phyloP scores from a whole-genome alignment of 108 stramenopile species.

The Stephanodiscus triporus region DNA sequence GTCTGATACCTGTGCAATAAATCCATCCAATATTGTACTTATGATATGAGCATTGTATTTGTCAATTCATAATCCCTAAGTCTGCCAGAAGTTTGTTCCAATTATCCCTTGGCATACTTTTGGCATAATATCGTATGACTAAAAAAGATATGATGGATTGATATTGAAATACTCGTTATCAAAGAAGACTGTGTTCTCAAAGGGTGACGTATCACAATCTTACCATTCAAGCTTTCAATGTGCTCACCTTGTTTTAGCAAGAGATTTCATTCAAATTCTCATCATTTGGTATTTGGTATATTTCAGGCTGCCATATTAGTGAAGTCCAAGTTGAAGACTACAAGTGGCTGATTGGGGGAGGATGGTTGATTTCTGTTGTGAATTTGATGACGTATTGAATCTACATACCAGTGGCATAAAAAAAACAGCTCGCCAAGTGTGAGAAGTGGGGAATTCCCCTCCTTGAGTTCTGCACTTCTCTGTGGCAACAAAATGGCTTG shows the following conservation, averaged over 20 bases:
- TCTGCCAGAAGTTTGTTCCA: conserved; percentile 61
- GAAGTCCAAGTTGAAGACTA: conserved; percentile 71
- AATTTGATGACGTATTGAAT: too few relatives aligned
- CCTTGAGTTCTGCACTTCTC: too few relatives aligned
- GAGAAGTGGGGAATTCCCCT: too few relatives aligned
- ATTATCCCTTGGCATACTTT: conserved; percentile 65
- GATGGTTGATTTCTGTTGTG: too few relatives aligned
- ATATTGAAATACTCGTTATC: conserved; percentile 88
- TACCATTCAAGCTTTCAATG: conserved; percentile 62
- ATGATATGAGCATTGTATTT: not conserved
- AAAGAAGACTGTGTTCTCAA: conserved; percentile 87
- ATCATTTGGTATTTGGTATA: conserved; percentile 57
- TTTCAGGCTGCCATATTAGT: conserved; percentile 62
- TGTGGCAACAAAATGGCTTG: too few relatives aligned
- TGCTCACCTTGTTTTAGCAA: conserved; percentile 64
- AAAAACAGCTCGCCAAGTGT: too few relatives aligned
- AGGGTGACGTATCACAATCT: conserved; percentile 71
- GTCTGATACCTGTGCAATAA: conserved; percentile 22
- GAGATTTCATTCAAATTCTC: conserved; percentile 65
- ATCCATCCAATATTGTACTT: not conserved
- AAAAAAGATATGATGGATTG: conserved; percentile 59
- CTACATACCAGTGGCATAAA: too few relatives aligned
- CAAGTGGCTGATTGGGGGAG: too few relatives aligned
- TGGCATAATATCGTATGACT: conserved; percentile 77
- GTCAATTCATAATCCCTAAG: conserved; percentile 49